Conservation (phyloP, 192 early-diverging fungal genomes). For the Backusella sp. region DNA sequence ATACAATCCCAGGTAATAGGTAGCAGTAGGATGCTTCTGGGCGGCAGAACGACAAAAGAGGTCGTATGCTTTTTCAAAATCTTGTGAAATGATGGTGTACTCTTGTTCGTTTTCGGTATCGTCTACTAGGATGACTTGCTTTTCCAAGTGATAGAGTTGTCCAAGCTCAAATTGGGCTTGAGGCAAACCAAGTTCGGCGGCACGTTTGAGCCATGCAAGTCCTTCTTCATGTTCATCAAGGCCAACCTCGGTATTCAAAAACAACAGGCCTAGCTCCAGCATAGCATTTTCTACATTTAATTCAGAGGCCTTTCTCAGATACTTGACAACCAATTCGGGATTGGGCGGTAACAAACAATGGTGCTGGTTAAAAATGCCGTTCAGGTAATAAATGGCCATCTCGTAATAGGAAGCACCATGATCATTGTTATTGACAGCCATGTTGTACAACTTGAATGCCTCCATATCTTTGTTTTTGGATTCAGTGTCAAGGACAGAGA, state of each 20-base stretch:
- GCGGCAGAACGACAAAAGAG: conserved; percentile 22
- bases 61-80: conserved; percentile 32
- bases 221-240: conserved; percentile 14
- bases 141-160: conserved; percentile 16
- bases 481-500: not conserved
- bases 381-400: conserved; percentile 10
- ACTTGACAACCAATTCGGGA: not conserved
- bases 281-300: conserved; percentile 15
- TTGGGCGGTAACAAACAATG: not conserved
- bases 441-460: not conserved
- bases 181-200: conserved; percentile 11
- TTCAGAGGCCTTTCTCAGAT: conserved; percentile 13
- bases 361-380: not conserved
- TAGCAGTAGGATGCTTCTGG: conserved; percentile 15
- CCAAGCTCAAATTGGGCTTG: conserved; percentile 24
- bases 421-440: not conserved
- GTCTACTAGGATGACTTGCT: not conserved
- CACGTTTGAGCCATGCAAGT: not conserved
- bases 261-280: conserved; percentile 4
- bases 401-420: not conserved
- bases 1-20: conserved; percentile 18
- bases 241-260: not conserved
- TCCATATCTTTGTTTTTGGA: conserved; percentile 1
- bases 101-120: not conserved
- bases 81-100: conserved; percentile 7